Base-by-base conservation (phyloP, 768 basidiomycete species). In the Phanerochaete carnosa region DNA sequence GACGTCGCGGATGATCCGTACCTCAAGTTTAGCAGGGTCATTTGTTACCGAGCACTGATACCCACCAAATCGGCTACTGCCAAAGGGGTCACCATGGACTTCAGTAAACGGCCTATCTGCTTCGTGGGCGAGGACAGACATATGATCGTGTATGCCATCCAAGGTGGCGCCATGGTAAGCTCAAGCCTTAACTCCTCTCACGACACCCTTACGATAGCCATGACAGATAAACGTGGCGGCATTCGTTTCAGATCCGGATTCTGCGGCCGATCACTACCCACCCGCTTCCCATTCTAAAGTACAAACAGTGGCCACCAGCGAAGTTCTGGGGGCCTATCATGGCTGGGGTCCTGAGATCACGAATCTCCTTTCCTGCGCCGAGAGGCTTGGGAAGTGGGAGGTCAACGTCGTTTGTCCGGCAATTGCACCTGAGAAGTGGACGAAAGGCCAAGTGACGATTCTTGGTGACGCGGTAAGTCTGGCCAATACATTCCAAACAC, bases 61-160 rank as follows among this genome's bases (percentile, higher is more conserved):
- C 72, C 79, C n/a, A n/a, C n/a, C n/a, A n/a, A n/a, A n/a, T n/a
- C n/a, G n/a, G 45, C 15, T 8, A n/a, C 32, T 33, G 52, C 52
- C 4, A 32, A 74, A 4, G 82, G 81, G 8, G 68, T 83, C 30
- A 78, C 77, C 55, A 74, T 74, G 5, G 70, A 77, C 33, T 30
- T 83, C 1, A 59, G 67, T 3, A 33, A 57, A 6, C 72, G 74
- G 22, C 76, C 81, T 1, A 55, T 75, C 15, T 76, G 74, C 62
- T 83, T 80, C 68, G 62, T 79, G 43, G 83, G 82, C 0, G 64
- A 73, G 19, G 72, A 77, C 57, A 81, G 79, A 84, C 83, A 86
- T 65, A 70, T 85, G 30, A 79, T 86, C 35, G 75, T 78, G 0
- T 83, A 80, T 64, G 79, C 83, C 0, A 78, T 86, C 54, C 73